These are phyloP conservation scores for Claviceps pazoutovae DNA, from an alignment of 2,329 filamentous ascomycete species.

Conservation along the genomic window DNA sequence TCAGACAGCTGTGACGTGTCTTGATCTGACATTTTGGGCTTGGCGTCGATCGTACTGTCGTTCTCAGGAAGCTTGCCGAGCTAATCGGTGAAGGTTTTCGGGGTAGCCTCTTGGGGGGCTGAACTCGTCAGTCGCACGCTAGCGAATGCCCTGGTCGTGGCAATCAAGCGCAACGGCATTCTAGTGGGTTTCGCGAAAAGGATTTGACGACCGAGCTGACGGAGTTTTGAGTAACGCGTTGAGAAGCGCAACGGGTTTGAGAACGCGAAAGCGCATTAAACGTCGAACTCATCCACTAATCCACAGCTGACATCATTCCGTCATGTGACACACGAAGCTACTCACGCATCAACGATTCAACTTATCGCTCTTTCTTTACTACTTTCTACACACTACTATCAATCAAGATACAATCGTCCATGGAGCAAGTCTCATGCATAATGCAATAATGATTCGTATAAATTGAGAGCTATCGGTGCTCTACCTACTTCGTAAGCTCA, in stretches of 20 bases:
- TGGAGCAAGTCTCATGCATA: neutral
- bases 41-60: constrained; percentile 15
- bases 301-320: neutral
- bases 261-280: too few relatives aligned
- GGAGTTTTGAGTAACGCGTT: neutral
- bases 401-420: too few relatives aligned
- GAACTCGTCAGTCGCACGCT: neutral
- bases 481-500: neutral
- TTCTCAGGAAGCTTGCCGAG: neutral
- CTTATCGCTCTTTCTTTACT: neutral
- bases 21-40: constrained; percentile 16
- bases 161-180: neutral
- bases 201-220: neutral
- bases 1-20: constrained; percentile 20
- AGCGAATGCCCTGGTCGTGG: neutral
- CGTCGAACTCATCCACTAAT: too few relatives aligned
- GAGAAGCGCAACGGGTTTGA: too few relatives aligned
- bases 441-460: neutral
- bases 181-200: neutral
- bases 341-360: neutral
- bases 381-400: too few relatives aligned
- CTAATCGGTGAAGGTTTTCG: neutral
- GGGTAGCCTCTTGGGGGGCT: neutral
- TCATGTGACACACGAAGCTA: neutral
- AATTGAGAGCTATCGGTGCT: neutral